These are phyloP conservation scores for Xylaria grammica DNA, from an alignment of 495 filamentous ascomycete genomes.

Conservation along the genomic window DNA sequence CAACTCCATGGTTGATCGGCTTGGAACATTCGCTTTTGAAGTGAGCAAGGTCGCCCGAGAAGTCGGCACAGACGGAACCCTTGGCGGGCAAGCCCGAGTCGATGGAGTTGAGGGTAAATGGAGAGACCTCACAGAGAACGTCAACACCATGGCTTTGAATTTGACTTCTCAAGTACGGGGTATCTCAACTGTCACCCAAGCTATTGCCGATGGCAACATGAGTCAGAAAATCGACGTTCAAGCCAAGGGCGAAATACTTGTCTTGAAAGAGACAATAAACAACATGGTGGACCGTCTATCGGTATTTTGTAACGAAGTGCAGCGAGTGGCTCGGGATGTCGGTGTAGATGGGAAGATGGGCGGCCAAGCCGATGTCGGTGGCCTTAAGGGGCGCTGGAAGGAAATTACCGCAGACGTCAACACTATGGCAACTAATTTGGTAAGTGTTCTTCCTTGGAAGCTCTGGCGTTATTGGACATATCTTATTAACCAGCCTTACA, in stretches of 20 bases:
- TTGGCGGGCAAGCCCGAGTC: slow-evolving; percentile 95
- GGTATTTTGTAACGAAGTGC: slow-evolving; percentile 95
- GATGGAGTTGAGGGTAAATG: slow-evolving; percentile 99
- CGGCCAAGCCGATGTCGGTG: slow-evolving; percentile 93
- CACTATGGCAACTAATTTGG: slow-evolving; percentile 95
- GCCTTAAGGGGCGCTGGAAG: slow-evolving; percentile 94
- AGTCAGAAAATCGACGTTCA: slow-evolving; percentile 96
- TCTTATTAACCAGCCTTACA: slow-evolving; percentile 25
- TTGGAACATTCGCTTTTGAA: slow-evolving; percentile 96
- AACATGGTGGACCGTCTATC: slow-evolving; percentile 98
- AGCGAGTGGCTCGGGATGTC: slow-evolving; percentile 94
- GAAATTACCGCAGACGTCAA: slow-evolving; percentile 98
- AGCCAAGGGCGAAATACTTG: slow-evolving; percentile 92
- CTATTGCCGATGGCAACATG: slow-evolving; percentile 91
- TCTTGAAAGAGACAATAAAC: slow-evolving; percentile 97
- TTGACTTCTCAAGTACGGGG: slow-evolving; percentile 86
- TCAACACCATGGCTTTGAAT: slow-evolving; percentile 95
- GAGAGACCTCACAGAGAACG: slow-evolving; percentile 97
- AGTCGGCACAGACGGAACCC: slow-evolving; percentile 95
- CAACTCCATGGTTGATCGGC: slow-evolving; percentile 98
- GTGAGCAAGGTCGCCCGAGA: slow-evolving; percentile 98
- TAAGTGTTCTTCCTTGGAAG: slow-evolving; percentile 31
- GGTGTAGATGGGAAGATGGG: slow-evolving; percentile 99
- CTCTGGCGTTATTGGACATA: not conserved
- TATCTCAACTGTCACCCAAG: slow-evolving; percentile 96